Percentiles rank a stretch among this genome's conserved stretches.
These are phyloP conservation scores for Leccinum broughii DNA, from an alignment of 768 basidiomycete species.

Conservation along the genomic window DNA sequence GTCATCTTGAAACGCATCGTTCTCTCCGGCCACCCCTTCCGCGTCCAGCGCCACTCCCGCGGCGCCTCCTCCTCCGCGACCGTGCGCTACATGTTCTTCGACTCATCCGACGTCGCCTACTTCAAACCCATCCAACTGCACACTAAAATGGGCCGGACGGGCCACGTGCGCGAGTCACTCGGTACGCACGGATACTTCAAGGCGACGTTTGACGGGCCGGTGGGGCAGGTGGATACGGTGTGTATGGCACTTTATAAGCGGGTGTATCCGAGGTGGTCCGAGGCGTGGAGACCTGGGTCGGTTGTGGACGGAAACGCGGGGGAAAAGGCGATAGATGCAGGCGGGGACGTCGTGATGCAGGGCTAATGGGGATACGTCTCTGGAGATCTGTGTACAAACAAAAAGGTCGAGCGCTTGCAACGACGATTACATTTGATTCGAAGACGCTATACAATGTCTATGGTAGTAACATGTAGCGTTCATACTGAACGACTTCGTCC, in stretches of 20 bases:
- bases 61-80: slow-evolving; percentile 54
- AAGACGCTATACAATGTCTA: neutral
- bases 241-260: slow-evolving; percentile 96
- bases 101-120: slow-evolving; percentile 87
- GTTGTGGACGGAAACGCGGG: neutral
- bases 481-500: neutral
- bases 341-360: slow-evolving; percentile 30
- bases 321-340: neutral
- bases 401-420: neutral
- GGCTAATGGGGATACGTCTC: slow-evolving; percentile 5
- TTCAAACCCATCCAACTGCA: slow-evolving; percentile 92
- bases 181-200: slow-evolving; percentile 99
- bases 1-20: slow-evolving; percentile 93
- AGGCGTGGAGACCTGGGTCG: slow-evolving; percentile 42
- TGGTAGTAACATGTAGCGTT: neutral
- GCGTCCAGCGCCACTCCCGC: slow-evolving; percentile 88
- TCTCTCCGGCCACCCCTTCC: slow-evolving; percentile 94
- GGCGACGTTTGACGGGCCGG: slow-evolving; percentile 90
- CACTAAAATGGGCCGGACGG: slow-evolving; percentile 87
- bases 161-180: slow-evolving; percentile 88
- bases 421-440: neutral
- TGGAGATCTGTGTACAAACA: neutral
- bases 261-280: slow-evolving; percentile 86
- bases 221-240: slow-evolving; percentile 95
- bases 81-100: slow-evolving; percentile 98